A percentile compares a stretch with the other conserved stretches of the same genome.
These are phyloP conservation scores for Cupressus sempervirens DNA, from an alignment of 75 land plant species.

Conservation along the genomic window DNA sequence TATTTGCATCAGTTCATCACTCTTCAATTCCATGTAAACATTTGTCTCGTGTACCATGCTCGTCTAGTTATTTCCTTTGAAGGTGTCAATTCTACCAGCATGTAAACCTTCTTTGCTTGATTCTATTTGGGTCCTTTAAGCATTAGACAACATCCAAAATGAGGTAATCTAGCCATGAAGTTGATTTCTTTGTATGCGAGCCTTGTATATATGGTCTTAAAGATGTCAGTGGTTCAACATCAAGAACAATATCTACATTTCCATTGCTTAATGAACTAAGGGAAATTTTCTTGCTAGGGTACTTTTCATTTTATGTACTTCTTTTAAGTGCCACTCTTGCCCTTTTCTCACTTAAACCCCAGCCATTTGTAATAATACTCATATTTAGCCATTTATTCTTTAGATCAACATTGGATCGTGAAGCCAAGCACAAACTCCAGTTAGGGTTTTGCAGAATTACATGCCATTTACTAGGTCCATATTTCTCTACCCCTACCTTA, in stretches of 20 bases:
- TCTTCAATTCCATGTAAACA: no score
- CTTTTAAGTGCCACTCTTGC: constrained; percentile 49
- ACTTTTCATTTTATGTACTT: constrained; percentile 19
- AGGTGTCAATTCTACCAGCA: no score
- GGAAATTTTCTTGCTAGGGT: constrained; percentile 25
- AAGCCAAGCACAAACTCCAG: constrained; percentile 40
- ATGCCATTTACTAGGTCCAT: constrained; percentile 93
- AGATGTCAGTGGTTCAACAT: constrained; percentile 28
- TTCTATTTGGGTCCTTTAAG: no score
- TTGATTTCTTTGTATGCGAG: constrained; percentile 34
- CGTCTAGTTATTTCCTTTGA: no score
- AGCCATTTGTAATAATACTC: constrained; percentile 75
- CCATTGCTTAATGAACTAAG: constrained; percentile 15
- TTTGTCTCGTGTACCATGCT: no score
- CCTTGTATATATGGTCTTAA: constrained; percentile 11
- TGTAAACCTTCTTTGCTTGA: no score
- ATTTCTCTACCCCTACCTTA: constrained; percentile 78
- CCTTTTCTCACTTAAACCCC: constrained; percentile 66
- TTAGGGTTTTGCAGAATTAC: constrained; percentile 81
- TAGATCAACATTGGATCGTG: constrained; percentile 83
- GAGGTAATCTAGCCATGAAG: constrained; percentile 25
- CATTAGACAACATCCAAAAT: no score
- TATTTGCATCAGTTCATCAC: no score
- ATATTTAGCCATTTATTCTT: constrained; percentile 96
- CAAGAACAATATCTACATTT: constrained; percentile 30